Evolutionary conservation across 441 rosid genomes (phyloP).

Genomic region (Hypseocharis bilobata): DNA sequence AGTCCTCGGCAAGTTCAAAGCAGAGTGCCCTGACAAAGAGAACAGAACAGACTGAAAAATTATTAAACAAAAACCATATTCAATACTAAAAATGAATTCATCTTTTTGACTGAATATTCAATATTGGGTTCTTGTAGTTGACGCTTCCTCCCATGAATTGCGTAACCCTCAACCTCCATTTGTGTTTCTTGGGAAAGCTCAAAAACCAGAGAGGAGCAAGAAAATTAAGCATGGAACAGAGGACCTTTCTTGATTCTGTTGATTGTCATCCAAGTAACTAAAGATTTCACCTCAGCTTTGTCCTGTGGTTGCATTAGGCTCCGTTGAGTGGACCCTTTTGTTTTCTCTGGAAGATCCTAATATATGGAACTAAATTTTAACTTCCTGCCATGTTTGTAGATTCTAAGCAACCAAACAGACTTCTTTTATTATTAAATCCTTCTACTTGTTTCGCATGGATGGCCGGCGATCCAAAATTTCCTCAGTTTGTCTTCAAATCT

Average conservation of each 20-base stretch:
- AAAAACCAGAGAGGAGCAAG: not conserved
- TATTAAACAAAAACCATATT: not conserved
- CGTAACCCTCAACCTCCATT: not conserved
- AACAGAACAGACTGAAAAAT: not conserved
- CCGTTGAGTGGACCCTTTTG: not conserved
- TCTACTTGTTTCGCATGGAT: not conserved
- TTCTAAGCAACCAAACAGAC: not conserved
- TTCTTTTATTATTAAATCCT: no score
- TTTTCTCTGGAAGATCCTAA: not conserved
- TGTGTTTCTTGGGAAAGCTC: conserved; percentile 1
- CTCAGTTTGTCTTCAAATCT: not conserved
- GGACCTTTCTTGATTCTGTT: no score
- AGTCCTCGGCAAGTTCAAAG: not conserved
- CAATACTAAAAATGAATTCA: not conserved
- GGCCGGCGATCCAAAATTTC: not conserved
- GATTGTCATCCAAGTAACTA: no score
- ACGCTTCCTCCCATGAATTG: conserved; percentile 7
- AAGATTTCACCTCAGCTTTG: not conserved
- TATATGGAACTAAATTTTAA: no score
- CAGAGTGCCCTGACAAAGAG: not conserved
- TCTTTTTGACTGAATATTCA: not conserved
- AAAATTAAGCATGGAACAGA: not conserved
- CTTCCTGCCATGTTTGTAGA: not conserved
- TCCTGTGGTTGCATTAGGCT: not conserved
- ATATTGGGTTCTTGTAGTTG: conserved; percentile 3